Percentiles rank a stretch among this genome's conserved stretches.
phyloP scores from a whole-genome alignment of 2,329 filamentous ascomycete genomes.

The Colletotrichum somersetense region DNA sequence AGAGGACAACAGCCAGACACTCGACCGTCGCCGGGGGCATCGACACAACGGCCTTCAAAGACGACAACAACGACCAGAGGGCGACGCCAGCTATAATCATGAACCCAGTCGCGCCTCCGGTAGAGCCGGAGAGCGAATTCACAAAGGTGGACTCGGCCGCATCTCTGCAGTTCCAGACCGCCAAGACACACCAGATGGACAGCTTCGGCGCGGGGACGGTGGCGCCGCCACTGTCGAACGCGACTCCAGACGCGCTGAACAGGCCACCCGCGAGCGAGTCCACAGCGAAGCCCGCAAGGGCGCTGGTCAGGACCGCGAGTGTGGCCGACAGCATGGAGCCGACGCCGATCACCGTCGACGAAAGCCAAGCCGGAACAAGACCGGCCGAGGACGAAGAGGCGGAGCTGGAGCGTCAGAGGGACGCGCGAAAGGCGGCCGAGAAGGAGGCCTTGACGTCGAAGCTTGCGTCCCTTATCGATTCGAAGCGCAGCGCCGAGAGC shows the following conservation, averaged over 20 bases:
- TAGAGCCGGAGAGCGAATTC: conserved; percentile 26
- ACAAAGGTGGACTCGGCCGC: conserved; percentile 45
- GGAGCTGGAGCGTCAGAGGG: conserved; percentile 27
- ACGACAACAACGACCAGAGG: conserved; percentile 41
- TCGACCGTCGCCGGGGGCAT: conserved; percentile 43
- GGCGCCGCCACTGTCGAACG: conserved; percentile 56
- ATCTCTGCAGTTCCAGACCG: conserved; percentile 57
- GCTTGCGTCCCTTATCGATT: conserved; percentile 58
- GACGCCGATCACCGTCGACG: conserved; percentile 31
- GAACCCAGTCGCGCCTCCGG: not conserved
- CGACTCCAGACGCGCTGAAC: conserved; percentile 57
- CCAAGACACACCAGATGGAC: conserved; percentile 53
- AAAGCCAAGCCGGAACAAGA: conserved; percentile 34
- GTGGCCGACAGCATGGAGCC: conserved; percentile 37
- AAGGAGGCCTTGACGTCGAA: conserved; percentile 58
- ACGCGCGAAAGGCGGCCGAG: conserved; percentile 50
- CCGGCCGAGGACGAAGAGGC: conserved; percentile 43
- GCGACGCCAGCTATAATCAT: conserved; percentile 35
- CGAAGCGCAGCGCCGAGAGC: conserved; percentile 42
- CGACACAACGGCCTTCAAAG: conserved; percentile 57
- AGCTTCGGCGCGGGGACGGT: conserved; percentile 47
- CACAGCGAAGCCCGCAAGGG: conserved; percentile 4
- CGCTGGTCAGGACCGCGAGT: conserved; percentile 21
- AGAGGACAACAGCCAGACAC: conserved; percentile 44
- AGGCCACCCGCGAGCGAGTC: conserved; percentile 52